phyloP scores from a whole-genome alignment of 306 rosid species.

The Vigna nakashimae region DNA sequence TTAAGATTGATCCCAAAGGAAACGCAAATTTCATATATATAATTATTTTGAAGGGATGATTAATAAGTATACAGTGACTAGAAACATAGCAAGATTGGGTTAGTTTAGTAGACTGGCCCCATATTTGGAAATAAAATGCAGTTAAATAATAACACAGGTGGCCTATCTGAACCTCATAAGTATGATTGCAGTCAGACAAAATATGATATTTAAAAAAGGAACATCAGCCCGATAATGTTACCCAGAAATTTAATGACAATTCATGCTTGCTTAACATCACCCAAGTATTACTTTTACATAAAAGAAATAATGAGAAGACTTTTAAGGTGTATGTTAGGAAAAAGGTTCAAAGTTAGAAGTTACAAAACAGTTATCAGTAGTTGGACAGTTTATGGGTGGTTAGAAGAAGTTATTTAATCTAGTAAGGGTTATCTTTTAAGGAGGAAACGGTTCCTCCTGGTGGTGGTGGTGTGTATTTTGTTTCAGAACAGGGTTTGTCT shows the following conservation, averaged over 20 bases:
- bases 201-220: conserved; percentile 6
- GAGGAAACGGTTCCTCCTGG: no score
- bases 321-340: no score
- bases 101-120: neutral
- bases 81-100: neutral
- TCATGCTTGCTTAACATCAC: neutral
- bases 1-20: neutral
- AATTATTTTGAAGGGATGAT: neutral
- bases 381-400: no score
- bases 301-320: neutral
- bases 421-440: no score
- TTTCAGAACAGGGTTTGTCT: no score
- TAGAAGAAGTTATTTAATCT: no score
- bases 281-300: neutral
- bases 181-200: neutral
- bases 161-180: neutral
- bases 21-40: neutral
- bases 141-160: no score
- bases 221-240: neutral
- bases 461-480: no score
- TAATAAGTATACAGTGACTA: neutral
- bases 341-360: no score
- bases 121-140: no score
- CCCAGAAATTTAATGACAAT: conserved; percentile 14
- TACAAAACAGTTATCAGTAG: no score